Conservation (phyloP, 257 asterid genomes). For the Solanum corneliomulleri region DNA sequence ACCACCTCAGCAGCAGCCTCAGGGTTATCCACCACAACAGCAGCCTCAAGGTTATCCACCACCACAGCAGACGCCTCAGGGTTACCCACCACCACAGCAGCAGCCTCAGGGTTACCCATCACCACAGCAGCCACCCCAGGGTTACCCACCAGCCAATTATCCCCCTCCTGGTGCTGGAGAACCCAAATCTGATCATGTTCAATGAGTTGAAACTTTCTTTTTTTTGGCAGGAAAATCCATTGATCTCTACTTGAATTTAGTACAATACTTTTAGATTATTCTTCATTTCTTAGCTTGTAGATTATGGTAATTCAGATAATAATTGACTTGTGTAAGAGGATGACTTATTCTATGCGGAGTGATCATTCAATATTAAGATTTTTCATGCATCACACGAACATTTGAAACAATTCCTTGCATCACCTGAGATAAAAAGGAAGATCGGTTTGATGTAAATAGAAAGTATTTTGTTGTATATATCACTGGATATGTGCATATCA, state of each 20-base stretch:
- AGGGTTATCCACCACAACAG: neutral
- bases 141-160: slow-evolving; percentile 11
- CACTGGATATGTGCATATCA: neutral
- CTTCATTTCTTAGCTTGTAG: neutral
- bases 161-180: slow-evolving; percentile 1
- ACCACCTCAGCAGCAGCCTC: neutral
- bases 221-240: neutral
- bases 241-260: neutral
- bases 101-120: neutral
- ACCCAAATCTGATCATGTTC: neutral
- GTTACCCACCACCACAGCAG: slow-evolving; percentile 1
- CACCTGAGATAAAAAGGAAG: neutral
- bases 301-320: neutral
- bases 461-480: neutral
- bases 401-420: neutral
- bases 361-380: neutral
- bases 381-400: neutral
- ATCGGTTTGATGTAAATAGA: neutral
- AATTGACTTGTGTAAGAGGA: neutral
- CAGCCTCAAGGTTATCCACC: neutral
- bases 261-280: neutral
- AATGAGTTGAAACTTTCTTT: neutral
- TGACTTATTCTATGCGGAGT: neutral
- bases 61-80: neutral
- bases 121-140: neutral